A percentile compares a stretch with the other conserved stretches of the same genome.
phyloP scores from a whole-genome alignment of 805 yeast species.

The Candida orba region DNA sequence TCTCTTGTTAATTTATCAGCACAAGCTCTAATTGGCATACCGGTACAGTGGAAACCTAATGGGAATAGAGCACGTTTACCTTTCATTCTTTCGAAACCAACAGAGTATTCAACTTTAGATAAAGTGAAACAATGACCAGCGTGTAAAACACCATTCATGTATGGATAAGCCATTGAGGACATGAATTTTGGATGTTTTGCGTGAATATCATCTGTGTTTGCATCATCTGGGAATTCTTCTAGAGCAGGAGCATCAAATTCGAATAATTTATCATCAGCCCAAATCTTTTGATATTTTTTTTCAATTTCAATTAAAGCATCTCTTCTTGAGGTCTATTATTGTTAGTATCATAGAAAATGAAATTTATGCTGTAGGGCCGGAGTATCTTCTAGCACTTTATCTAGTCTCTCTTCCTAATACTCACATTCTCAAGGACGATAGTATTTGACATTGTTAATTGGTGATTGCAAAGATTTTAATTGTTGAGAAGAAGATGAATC shows the following conservation, averaged over 20 bases:
- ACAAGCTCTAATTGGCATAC: conserved; percentile 95
- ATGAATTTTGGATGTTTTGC: conserved; percentile 78
- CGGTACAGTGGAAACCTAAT: conserved; percentile 98
- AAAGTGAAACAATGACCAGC: conserved; percentile 96
- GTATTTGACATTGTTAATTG: conserved; percentile 18
- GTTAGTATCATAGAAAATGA: background rate
- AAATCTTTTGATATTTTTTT: conserved; percentile 74
- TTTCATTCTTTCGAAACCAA: conserved; percentile 91
- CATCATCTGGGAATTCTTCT: conserved; percentile 52
- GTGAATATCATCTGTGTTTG: conserved; percentile 63
- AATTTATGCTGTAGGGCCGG: too few species aligned
- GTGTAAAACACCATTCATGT: conserved; percentile 97
- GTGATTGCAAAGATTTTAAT: background rate
- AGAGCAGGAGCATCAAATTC: conserved; percentile 83
- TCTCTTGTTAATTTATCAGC: conserved; percentile 95
- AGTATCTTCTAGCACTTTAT: too few species aligned
- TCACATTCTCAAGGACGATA: conserved; percentile 35
- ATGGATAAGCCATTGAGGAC: conserved; percentile 96
- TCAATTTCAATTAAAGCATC: conserved; percentile 88
- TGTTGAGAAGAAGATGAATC: background rate
- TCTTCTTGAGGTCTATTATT: conserved; percentile 73
- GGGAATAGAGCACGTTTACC: conserved; percentile 93
- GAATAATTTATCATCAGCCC: conserved; percentile 83
- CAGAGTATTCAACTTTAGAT: conserved; percentile 86
- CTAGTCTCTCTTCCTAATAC: too few species aligned